A percentile compares a stretch with the other conserved stretches of the same genome.
Evolutionary conservation across 2,329 filamentous ascomycete species (phyloP).

Genomic region (Trichophaea hybrida): DNA sequence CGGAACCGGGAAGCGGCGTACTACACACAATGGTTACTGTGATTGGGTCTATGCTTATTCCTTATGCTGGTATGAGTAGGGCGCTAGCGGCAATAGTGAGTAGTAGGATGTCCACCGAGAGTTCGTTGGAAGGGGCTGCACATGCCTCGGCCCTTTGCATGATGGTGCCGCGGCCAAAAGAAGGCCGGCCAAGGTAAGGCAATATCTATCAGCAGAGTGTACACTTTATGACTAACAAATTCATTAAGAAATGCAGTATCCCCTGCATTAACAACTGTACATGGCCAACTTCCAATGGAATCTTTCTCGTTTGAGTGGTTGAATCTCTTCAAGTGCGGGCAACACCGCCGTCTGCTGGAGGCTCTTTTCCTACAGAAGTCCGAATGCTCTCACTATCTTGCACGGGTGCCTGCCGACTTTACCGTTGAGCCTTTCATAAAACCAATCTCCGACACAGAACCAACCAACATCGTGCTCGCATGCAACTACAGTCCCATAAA

Average conservation of each 20-base stretch:
- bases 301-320: no score
- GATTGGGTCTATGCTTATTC: background rate
- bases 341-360: no score
- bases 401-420: background rate
- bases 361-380: background rate
- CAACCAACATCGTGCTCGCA: background rate
- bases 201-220: background rate
- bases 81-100: background rate
- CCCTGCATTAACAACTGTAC: background rate
- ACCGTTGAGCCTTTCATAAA: background rate
- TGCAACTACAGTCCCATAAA: constrained; percentile 1
- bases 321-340: no score
- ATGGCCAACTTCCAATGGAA: background rate
- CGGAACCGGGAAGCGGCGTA: background rate
- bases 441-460: background rate
- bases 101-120: background rate
- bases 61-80: background rate
- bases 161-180: background rate
- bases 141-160: constrained; percentile 1
- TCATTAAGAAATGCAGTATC: no score
- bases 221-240: background rate
- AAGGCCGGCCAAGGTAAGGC: background rate
- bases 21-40: background rate
- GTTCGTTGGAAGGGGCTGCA: background rate
- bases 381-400: background rate